Evolutionary conservation across 176 grass and related monocot genomes (phyloP), one percentile per base, ranked within the genome.

Genomic region (Hordeum marinum): DNA sequence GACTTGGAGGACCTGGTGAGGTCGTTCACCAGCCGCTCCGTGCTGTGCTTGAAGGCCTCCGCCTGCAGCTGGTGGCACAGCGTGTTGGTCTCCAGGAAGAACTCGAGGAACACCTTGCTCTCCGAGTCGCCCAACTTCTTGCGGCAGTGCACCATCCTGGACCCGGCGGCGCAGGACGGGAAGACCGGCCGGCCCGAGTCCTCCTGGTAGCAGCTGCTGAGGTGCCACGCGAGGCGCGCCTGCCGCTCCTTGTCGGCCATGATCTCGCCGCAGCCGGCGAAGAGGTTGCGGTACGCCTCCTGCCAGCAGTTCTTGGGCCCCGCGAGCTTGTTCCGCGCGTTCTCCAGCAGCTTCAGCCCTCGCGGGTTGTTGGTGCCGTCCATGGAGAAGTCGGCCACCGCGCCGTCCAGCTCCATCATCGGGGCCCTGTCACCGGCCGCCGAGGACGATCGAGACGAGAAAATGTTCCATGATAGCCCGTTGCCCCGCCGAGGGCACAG

Each of bases 21-120:
- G 68, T 90, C 93, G 67, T 95, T 99, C 20, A 99, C 68, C n/a
- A 99, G 77, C 69, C 72, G 90, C 83, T 99, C 88, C 0, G 96
- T 94, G 18, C 59, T 92, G 17, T 87, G 89, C 79, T 96, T 95
- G 93, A 96, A 99, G 14, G 89, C 91, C 81, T 99, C 96, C 37
- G 93, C 90, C 93, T 99, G 96, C 43, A 99, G 72, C 58, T 99
- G 96, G 78, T 99, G 96, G 86, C 96, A 99, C 24, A 99, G 62
- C 29, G 89, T 89, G 68, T 94, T 94, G 78, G 96, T 93, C 81
- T 95, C 87, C 11, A 94, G 78, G 68, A 96, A 99, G 86, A 99
- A 99, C 83, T 92, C 86, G 26, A 95, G 96, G 68, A 94, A 99
- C 35, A 91, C 88, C 80, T 90, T 90, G 69, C 62, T 81, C 55